A percentile compares a stretch with the other conserved stretches of the same genome.
Conservation (phyloP, 345 rosid species). For the Angophora floribunda region DNA sequence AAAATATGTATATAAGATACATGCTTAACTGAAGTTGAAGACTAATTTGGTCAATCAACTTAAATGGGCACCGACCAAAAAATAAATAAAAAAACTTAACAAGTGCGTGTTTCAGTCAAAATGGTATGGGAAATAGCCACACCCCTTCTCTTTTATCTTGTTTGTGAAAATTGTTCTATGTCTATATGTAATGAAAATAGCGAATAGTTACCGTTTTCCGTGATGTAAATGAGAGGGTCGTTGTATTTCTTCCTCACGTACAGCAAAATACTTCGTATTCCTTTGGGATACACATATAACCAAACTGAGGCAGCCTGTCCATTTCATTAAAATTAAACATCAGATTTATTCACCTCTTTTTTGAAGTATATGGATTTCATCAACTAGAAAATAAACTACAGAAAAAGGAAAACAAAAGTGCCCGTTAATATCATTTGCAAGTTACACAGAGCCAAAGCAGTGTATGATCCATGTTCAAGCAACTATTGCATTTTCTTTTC, state of each 20-base stretch:
- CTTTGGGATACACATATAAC: constrained; percentile 12
- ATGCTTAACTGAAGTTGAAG: background rate
- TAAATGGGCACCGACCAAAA: background rate
- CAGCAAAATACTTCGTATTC: constrained; percentile 6
- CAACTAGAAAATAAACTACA: background rate
- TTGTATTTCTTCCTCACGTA: constrained; percentile 15
- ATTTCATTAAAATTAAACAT: background rate
- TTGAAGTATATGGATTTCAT: background rate
- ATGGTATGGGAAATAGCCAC: background rate
- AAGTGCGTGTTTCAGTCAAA: background rate
- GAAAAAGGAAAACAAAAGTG: background rate
- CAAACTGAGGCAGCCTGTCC: constrained; percentile 9
- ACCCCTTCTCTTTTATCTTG: background rate
- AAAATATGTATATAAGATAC: background rate
- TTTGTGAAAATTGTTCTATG: background rate
- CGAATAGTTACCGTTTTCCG: constrained; percentile 25
- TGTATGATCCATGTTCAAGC: background rate
- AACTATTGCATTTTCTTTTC: too few species aligned
- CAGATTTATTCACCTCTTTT: background rate
- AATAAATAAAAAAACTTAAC: too few species aligned
- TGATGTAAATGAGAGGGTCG: constrained; percentile 28
- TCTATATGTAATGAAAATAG: background rate
- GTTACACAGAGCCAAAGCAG: background rate
- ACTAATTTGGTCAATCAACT: background rate
- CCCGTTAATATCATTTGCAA: background rate